Evolutionary conservation across 1,284 basidiomycete species (phyloP), one percentile per base, ranked within the genome.

Genomic region (Malassezia psittaci): DNA sequence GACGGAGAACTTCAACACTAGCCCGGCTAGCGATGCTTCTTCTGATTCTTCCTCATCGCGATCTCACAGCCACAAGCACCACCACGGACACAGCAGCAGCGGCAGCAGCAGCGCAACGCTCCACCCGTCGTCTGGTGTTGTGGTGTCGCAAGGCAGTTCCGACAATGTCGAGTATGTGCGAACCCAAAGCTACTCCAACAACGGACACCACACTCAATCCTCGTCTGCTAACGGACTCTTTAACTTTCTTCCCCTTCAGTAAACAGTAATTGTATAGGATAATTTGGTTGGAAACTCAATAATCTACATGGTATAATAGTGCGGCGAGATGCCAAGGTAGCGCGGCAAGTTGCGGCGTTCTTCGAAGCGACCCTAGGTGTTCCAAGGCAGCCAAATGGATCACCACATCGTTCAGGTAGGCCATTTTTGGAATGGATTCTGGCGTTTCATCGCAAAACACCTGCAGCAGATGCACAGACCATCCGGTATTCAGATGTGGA

Each of bases 291-390:
- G 38, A 19, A n/a, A 39, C 15, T 39, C 15, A 39, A 19, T n/a
- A 39, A 39, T 39, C 38, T 39, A 39, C n/a, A 19, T 39, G 19
- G n/a, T 39, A 29, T 29, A 29, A 24, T 19, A 56, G 34, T 2
- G 50, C 2, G 15, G 54, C 54, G 5, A 56, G 8, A 32, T 50
- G 54, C 54, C 54, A 56, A 15, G 54, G 54, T 21, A 51, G n/a
- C 7, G 11, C 19, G 18, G 48, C 34, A n/a, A 37, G 43, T 5
- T 29, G 35, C 10, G 40, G 18, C 9, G 21, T 3, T 10, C 54
- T 46, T 15, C 54, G 41, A 5, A 41, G 19, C 18, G 36, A n/a
- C 5, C 48, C 43, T 19, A 56, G 24, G 15, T 24, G 13, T 12
- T 56, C 37, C 45, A 57, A 36, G 8, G 54, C 54, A 24, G 12